These are phyloP conservation scores for Pyropia haitanensis DNA, from an alignment of 23 red algal species.

Conservation along the genomic window DNA sequence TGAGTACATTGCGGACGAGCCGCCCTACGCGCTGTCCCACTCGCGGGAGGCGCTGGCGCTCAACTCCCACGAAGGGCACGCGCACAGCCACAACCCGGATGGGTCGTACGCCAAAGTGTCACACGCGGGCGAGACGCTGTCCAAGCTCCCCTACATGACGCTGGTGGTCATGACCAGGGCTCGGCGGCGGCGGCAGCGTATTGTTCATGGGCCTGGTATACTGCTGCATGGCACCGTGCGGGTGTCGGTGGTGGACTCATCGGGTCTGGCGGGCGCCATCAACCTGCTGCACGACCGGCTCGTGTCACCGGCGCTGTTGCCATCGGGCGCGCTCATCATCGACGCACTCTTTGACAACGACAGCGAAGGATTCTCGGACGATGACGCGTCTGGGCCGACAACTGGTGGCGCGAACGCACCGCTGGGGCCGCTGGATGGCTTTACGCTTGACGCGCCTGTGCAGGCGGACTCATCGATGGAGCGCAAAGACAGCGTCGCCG, in stretches of 20 bases:
- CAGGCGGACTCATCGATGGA: too few species aligned
- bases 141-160: slow-evolving; percentile 42
- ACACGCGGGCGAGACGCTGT: slow-evolving; percentile 17
- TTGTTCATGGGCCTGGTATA: slow-evolving; percentile 35
- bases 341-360: slow-evolving; percentile 20
- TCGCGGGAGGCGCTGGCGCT: slow-evolving; percentile 8
- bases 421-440: too few species aligned
- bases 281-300: slow-evolving; percentile 49
- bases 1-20: slow-evolving; percentile 47
- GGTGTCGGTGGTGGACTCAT: slow-evolving; percentile 57
- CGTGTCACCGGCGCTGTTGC: slow-evolving; percentile 33
- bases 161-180: slow-evolving; percentile 26
- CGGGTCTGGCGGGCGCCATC: slow-evolving; percentile 35
- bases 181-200: neutral
- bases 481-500: too few species aligned
- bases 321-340: slow-evolving; percentile 33
- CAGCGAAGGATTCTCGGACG: neutral
- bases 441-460: too few species aligned
- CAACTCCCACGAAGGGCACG: slow-evolving; percentile 3
- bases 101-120: slow-evolving; percentile 15
- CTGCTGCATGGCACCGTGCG: slow-evolving; percentile 37
- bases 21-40: slow-evolving; percentile 36
- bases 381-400: too few species aligned
- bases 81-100: slow-evolving; percentile 6
- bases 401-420: too few species aligned